Evolutionary conservation across 495 filamentous ascomycete genomes (phyloP).

Genomic region (Lasiosphaeria hispida): DNA sequence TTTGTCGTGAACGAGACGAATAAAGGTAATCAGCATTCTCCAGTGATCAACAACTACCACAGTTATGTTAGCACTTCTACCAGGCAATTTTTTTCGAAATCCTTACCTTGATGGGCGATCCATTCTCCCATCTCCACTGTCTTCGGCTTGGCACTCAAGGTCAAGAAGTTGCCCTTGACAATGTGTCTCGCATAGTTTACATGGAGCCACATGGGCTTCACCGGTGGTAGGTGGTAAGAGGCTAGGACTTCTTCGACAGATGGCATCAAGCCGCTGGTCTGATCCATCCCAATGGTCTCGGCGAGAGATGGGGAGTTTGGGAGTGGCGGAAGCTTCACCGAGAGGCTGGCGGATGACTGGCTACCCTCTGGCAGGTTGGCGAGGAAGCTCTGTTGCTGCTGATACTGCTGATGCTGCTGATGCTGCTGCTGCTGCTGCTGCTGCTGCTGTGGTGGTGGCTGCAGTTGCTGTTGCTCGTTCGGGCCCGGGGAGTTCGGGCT

Average conservation of each 20-base stretch:
- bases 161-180: conserved; percentile 95
- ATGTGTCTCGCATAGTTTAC: conserved; percentile 80
- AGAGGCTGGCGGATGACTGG: conserved; percentile 17
- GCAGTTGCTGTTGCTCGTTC: conserved; percentile 16
- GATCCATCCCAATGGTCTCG: conserved; percentile 39
- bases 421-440: background rate
- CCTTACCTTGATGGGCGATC: conserved; percentile 88
- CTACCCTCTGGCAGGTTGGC: conserved; percentile 12
- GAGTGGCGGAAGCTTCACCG: conserved; percentile 32
- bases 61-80: conserved; percentile 2
- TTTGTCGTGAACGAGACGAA: conserved; percentile 75
- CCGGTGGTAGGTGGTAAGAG: conserved; percentile 50
- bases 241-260: conserved; percentile 49
- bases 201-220: conserved; percentile 46
- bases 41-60: conserved; percentile 84
- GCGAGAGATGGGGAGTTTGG: conserved; percentile 33
- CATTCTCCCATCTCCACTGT: conserved; percentile 90
- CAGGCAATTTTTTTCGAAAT: background rate
- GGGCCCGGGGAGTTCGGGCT: conserved; percentile 29
- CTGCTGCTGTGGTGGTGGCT: conserved; percentile 6
- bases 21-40: conserved; percentile 75
- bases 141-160: conserved; percentile 85
- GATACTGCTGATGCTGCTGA: background rate
- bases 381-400: background rate
- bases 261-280: conserved; percentile 27